Evolutionary conservation across 1,284 basidiomycete species (phyloP).

Genomic region (Ceratobasidium sp.): DNA sequence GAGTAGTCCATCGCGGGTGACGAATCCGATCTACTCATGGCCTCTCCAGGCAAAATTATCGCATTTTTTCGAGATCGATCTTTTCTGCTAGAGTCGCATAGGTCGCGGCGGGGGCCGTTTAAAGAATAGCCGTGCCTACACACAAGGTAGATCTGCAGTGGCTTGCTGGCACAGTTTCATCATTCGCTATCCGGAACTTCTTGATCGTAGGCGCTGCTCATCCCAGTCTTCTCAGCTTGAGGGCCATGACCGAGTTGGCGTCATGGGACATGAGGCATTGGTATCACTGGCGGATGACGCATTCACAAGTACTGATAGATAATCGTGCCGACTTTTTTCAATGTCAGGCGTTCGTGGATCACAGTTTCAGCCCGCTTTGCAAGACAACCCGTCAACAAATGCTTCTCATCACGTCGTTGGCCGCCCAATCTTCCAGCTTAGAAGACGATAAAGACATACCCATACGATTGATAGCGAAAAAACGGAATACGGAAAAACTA

Average conservation of each 20-base stretch:
- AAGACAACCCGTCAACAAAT: not conserved
- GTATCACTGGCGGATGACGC: not conserved
- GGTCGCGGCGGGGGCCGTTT: not conserved
- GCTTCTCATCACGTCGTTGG: not conserved
- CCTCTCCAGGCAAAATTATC: not conserved
- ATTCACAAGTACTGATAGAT: not conserved
- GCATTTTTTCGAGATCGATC: not conserved
- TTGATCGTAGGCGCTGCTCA: not conserved
- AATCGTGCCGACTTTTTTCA: not conserved
- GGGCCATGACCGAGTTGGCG: no score
- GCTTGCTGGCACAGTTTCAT: not conserved
- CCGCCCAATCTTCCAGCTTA: not conserved
- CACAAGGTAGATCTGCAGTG: not conserved
- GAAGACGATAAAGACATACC: not conserved
- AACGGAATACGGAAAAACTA: not conserved
- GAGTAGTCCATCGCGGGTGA: no score
- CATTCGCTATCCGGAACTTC: no score
- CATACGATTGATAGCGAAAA: not conserved
- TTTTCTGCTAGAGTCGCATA: not conserved
- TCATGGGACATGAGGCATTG: not conserved
- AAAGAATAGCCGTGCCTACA: not conserved
- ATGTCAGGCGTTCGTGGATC: not conserved
- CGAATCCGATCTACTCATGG: no score
- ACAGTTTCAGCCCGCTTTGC: not conserved
- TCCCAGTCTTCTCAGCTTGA: not conserved